Conservation (phyloP, 2,329 filamentous ascomycete genomes). For the Cryoendolithus antarcticus region DNA sequence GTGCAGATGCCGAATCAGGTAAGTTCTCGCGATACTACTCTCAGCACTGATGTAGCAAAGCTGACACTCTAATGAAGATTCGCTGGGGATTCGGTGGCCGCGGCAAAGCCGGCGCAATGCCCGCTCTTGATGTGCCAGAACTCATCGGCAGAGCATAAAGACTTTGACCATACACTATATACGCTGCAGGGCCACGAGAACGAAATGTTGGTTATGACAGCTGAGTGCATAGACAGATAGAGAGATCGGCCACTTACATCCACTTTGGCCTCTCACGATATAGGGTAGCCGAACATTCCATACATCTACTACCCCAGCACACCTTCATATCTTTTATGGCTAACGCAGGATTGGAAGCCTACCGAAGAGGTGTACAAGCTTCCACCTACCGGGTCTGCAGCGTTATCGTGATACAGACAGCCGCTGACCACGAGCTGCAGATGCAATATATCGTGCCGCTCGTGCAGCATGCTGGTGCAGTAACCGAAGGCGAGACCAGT, state of each 20-base stretch:
- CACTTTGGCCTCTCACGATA: no score
- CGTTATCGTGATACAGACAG: no score
- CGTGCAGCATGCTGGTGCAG: no score
- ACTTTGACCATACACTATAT: conserved; percentile 1
- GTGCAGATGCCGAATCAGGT: conserved; percentile 59
- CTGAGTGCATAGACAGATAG: not conserved
- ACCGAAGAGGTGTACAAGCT: no score
- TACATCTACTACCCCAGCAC: not conserved
- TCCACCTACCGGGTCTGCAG: no score
- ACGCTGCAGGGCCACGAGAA: not conserved
- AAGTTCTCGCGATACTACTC: no score
- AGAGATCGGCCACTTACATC: not conserved
- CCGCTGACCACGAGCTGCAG: no score
- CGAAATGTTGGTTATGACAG: not conserved
- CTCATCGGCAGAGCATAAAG: not conserved
- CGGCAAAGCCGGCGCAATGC: conserved; percentile 21
- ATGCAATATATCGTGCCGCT: no score
- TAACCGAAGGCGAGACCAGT: no score
- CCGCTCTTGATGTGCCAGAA: conserved; percentile 8
- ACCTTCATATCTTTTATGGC: not conserved
- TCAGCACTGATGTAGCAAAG: no score
- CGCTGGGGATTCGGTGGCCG: conserved; percentile 44
- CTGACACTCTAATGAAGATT: conserved; percentile 22
- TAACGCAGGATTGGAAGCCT: not conserved
- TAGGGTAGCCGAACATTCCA: not conserved